A percentile compares a stretch with the other conserved stretches of the same genome.
These are phyloP conservation scores for Porcisia hertigi DNA, from an alignment of 208 protist species.

Conservation along the genomic window DNA sequence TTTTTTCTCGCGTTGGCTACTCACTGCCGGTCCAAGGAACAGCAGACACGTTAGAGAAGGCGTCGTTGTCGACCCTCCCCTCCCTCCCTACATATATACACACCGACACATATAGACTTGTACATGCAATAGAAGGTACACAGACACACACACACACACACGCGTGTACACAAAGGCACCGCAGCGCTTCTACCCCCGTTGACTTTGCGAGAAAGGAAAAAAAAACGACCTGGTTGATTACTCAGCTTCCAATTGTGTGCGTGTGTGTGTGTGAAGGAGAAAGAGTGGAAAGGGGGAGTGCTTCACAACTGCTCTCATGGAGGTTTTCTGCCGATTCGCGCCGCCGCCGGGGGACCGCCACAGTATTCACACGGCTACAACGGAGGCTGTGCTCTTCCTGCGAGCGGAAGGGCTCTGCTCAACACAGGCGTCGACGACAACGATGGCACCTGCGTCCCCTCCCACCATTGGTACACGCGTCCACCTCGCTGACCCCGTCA, in stretches of 20 bases:
- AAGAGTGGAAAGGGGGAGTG: background rate
- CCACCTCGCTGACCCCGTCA: constrained; percentile 38
- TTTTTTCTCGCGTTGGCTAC: background rate
- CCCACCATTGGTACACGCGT: constrained; percentile 14
- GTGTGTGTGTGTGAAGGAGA: too few relatives aligned
- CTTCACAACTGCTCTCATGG: constrained; percentile 26
- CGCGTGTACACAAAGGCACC: background rate
- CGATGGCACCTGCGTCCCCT: background rate
- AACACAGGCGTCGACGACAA: background rate
- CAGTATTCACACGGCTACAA: background rate
- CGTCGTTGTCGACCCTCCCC: background rate
- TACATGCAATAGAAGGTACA: background rate
- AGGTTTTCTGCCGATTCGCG: constrained; percentile 68
- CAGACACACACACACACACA: background rate
- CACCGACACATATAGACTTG: background rate
- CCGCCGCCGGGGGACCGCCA: background rate
- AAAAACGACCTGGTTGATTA: background rate
- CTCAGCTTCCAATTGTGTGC: background rate
- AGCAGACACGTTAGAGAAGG: background rate
- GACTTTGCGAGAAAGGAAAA: too few relatives aligned
- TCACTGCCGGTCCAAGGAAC: background rate
- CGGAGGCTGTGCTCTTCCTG: constrained; percentile 16
- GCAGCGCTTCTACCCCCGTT: background rate
- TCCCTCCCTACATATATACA: background rate
- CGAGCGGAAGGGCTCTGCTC: constrained; percentile 7